Conservation (phyloP, 306 rosid genomes). For the Vicia faba region DNA sequence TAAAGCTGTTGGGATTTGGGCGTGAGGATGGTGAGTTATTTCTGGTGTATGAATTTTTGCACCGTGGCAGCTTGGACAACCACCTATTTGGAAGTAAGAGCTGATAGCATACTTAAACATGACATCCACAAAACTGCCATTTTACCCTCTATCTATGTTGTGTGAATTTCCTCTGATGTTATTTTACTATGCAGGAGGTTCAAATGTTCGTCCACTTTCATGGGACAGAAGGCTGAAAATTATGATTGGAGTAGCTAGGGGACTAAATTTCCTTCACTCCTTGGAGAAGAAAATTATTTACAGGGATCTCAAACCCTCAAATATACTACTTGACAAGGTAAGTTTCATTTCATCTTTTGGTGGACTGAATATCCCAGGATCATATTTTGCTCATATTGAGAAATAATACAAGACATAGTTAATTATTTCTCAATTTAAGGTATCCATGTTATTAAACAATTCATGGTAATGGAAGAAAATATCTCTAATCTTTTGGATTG, state of each 20-base stretch:
- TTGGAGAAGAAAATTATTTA: conserved; percentile 73
- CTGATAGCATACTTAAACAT: conserved; percentile 9
- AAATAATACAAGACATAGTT: background rate
- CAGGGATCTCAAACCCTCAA: conserved; percentile 87
- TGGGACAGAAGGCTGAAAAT: conserved; percentile 78
- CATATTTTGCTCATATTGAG: conserved; percentile 30
- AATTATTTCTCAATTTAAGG: conserved; percentile 2
- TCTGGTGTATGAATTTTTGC: conserved; percentile 80
- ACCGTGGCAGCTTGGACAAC: conserved; percentile 76
- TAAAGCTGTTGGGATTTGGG: conserved; percentile 71
- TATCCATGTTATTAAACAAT: conserved; percentile 1
- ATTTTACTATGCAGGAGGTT: conserved; percentile 63
- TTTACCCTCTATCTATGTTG: background rate
- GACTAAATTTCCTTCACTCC: conserved; percentile 79
- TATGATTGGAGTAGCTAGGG: conserved; percentile 87
- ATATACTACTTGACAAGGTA: conserved; percentile 85
- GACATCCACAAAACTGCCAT: background rate
- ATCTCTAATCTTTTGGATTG: conserved; percentile 26
- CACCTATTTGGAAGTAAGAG: conserved; percentile 89
- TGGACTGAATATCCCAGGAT: background rate
- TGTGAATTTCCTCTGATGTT: conserved; percentile 17
- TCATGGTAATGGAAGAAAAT: background rate
- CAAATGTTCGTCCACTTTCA: conserved; percentile 66
- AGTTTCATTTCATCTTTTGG: conserved; percentile 20
- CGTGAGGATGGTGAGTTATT: conserved; percentile 60